Evolutionary conservation across 2,329 filamentous ascomycete species (phyloP).

Genomic region (Pseudogymnoascus sp.): DNA sequence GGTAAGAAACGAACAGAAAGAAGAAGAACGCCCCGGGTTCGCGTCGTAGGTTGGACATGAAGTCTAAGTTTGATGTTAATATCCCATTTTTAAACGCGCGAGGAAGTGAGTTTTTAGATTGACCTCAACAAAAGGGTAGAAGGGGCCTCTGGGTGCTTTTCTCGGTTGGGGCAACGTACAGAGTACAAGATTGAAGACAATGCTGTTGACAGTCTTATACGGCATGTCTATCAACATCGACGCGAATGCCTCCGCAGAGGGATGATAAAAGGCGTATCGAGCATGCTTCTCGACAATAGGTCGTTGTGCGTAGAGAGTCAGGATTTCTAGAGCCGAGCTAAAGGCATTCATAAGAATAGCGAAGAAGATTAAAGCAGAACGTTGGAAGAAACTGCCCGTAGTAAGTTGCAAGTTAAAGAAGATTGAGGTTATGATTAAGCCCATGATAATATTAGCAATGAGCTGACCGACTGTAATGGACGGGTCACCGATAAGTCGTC

Average conservation of each 20-base stretch:
- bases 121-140: conserved; percentile 36
- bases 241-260: conserved; percentile 75
- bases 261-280: conserved; percentile 80
- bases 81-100: conserved; percentile 48
- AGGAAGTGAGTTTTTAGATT: conserved; percentile 72
- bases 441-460: conserved; percentile 38
- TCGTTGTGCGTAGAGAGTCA: conserved; percentile 71
- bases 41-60: conserved; percentile 68
- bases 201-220: conserved; percentile 65
- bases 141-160: conserved; percentile 60
- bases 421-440: conserved; percentile 55
- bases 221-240: conserved; percentile 81
- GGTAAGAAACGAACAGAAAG: conserved; percentile 39
- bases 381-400: conserved; percentile 54
- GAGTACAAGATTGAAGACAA: conserved; percentile 69
- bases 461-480: conserved; percentile 49
- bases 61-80: conserved; percentile 32
- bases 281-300: conserved; percentile 85
- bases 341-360: conserved; percentile 61
- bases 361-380: conserved; percentile 61
- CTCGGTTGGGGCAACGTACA: conserved; percentile 78
- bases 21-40: conserved; percentile 74
- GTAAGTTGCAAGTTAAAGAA: conserved; percentile 54
- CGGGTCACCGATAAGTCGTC: conserved; percentile 61
- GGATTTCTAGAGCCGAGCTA: conserved; percentile 31